These are phyloP conservation scores for Penicillium cinerascens DNA, from an alignment of 495 filamentous ascomycete genomes.

Conservation along the genomic window DNA sequence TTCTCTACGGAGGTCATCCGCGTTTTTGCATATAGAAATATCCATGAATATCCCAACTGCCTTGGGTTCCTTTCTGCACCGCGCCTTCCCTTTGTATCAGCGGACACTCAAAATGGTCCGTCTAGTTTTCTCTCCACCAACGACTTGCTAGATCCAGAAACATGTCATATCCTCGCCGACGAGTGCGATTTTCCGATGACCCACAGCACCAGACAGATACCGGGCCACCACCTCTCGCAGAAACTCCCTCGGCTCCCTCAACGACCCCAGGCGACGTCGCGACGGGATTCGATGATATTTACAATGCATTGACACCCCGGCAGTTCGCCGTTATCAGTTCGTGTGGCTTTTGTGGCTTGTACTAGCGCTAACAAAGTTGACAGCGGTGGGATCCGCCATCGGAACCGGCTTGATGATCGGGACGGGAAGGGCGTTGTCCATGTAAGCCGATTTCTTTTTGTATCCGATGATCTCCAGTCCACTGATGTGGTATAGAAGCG, in stretches of 20 bases:
- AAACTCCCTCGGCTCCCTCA: neutral
- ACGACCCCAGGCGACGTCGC: neutral
- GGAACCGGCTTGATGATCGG: conserved; percentile 66
- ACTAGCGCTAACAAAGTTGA: conserved; percentile 5
- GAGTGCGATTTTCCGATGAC: conserved; percentile 5
- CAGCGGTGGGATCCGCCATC: conserved; percentile 78
- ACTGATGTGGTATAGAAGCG: conserved; percentile 24
- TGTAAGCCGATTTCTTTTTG: conserved; percentile 51
- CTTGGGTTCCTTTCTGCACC: conserved; percentile 7
- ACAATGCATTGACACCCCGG: conserved; percentile 59
- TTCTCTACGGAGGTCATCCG: conserved; percentile 17
- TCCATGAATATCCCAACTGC: conserved; percentile 2
- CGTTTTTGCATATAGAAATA: conserved; percentile 32
- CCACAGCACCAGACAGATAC: neutral
- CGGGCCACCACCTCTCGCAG: too few relatives aligned
- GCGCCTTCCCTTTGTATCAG: neutral
- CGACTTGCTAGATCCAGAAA: neutral
- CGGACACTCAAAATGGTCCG: neutral
- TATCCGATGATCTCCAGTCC: neutral
- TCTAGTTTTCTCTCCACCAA: neutral
- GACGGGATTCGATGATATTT: conserved; percentile 35
- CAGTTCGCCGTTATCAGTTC: conserved; percentile 69
- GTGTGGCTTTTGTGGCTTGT: conserved; percentile 1
- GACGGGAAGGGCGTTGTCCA: conserved; percentile 59
- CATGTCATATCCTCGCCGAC: conserved; percentile 1